Evolutionary conservation across 306 rosid species (phyloP).

Genomic region (Rosa chinensis): DNA sequence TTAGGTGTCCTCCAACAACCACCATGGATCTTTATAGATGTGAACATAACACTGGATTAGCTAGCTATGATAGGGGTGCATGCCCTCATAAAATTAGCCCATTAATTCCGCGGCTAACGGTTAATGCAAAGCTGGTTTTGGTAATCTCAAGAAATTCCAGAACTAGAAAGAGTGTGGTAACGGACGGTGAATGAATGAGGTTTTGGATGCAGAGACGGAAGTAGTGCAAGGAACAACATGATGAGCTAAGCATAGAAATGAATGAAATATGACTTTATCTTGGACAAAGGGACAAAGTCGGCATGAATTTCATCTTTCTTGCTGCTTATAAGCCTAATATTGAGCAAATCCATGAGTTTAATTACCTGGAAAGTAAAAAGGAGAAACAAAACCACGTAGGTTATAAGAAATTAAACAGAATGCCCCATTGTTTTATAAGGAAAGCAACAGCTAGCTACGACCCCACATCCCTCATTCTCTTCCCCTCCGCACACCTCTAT

Average conservation of each 20-base stretch:
- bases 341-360: conserved; percentile 18
- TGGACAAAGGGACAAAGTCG: conserved; percentile 24
- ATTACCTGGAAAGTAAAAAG: conserved; percentile 19
- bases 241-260: neutral
- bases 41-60: neutral
- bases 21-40: neutral
- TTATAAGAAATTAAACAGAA: neutral
- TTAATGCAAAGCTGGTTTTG: neutral
- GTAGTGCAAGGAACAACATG: neutral
- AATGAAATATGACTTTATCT: conserved; percentile 9
- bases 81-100: neutral
- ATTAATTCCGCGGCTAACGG: neutral
- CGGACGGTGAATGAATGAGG: neutral
- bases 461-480: conserved; percentile 10
- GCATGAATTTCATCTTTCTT: conserved; percentile 16
- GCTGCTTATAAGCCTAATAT: conserved; percentile 20
- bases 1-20: neutral
- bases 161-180: neutral
- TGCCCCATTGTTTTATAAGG: conserved; percentile 39
- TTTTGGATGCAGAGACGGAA: neutral
- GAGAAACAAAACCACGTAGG: conserved; percentile 27
- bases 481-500: conserved; percentile 28
- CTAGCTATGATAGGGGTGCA: too few relatives aligned
- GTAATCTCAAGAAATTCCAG: neutral
- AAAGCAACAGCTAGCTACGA: conserved; percentile 37